These are phyloP conservation scores for Gaultheria prostrata DNA, from an alignment of 148 eudicot genomes.

Conservation along the genomic window DNA sequence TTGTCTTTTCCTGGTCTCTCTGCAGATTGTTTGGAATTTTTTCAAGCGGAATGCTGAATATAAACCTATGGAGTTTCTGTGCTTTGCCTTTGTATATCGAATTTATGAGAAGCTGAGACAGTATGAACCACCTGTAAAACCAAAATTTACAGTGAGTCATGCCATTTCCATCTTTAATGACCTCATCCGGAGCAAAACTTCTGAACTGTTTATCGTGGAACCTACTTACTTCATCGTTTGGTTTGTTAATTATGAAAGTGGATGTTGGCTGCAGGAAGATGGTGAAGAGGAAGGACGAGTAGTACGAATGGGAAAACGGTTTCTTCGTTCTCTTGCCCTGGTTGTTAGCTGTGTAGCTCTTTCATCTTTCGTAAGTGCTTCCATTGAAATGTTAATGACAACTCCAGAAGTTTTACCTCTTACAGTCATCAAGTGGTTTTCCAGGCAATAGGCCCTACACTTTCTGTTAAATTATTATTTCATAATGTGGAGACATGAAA, in stretches of 20 bases:
- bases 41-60: constrained; percentile 72
- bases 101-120: constrained; percentile 86
- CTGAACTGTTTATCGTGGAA: not conserved
- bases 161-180: not conserved
- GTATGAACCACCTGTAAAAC: constrained; percentile 58
- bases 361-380: constrained; percentile 69
- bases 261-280: constrained; percentile 65
- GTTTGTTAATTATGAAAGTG: constrained; percentile 14
- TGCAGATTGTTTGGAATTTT: constrained; percentile 82
- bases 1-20: constrained; percentile 14
- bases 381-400: not conserved
- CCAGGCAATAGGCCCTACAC: not conserved
- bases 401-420: not conserved
- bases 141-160: constrained; percentile 58
- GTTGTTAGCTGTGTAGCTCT: constrained; percentile 84
- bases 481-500: not conserved
- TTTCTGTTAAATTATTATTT: not conserved
- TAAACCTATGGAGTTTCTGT: constrained; percentile 83
- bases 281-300: constrained; percentile 84
- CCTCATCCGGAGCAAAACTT: not conserved
- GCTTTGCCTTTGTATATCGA: constrained; percentile 71
- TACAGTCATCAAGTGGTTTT: not conserved
- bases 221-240: constrained; percentile 9
- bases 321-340: constrained; percentile 74
- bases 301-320: constrained; percentile 81